Conservation (phyloP, 345 rosid genomes). For the Draba incana region DNA sequence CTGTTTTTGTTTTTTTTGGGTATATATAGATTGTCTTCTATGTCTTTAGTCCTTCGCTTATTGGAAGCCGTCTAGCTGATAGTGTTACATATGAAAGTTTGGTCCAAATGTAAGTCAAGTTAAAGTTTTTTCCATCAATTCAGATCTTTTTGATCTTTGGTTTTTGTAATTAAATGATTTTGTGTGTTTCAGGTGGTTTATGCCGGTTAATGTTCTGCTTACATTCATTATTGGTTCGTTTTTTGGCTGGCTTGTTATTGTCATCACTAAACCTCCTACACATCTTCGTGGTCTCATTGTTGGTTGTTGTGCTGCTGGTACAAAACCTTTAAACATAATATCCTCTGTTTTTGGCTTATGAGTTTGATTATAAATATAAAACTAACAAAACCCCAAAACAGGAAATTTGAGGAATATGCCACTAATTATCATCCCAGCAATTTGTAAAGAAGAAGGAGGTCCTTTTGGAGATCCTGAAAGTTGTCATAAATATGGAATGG, state of each 20-base stretch:
- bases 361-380: background rate
- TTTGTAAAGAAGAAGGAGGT: conserved; percentile 62
- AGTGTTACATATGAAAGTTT: conserved; percentile 60
- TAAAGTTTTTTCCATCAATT: background rate
- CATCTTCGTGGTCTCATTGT: conserved; percentile 50
- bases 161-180: background rate
- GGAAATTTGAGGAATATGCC: conserved; percentile 73
- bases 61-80: conserved; percentile 54
- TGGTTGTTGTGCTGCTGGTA: conserved; percentile 41
- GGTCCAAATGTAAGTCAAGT: conserved; percentile 50
- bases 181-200: conserved; percentile 53
- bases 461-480: conserved; percentile 66
- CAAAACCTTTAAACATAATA: background rate
- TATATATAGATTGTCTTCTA: conserved; percentile 54
- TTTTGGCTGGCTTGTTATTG: conserved; percentile 52
- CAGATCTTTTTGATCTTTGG: background rate
- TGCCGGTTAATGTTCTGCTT: conserved; percentile 61
- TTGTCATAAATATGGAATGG: conserved; percentile 55
- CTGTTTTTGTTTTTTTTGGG: background rate
- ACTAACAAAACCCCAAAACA: conserved; percentile 26
- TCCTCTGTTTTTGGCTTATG: background rate
- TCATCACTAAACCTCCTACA: conserved; percentile 48
- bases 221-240: conserved; percentile 57
- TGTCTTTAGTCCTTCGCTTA: conserved; percentile 66
- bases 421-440: conserved; percentile 63